These are phyloP conservation scores for Rheum nobile DNA, from an alignment of 148 eudicot species.

Conservation along the genomic window DNA sequence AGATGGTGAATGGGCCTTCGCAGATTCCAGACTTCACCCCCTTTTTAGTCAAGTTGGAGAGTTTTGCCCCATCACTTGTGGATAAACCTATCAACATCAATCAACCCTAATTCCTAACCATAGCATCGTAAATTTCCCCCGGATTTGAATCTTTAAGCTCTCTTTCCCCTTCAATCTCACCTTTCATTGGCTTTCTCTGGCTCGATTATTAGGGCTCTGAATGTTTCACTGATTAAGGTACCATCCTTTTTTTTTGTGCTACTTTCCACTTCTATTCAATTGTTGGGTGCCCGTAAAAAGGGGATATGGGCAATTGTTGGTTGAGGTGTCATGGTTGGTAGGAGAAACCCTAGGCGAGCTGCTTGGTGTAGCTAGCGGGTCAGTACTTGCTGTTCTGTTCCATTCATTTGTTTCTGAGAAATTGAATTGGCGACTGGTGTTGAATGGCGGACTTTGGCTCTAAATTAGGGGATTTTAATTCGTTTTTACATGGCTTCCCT, in stretches of 20 bases:
- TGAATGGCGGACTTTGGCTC: neutral
- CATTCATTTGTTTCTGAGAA: neutral
- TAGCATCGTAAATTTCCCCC: neutral
- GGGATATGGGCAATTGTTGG: neutral
- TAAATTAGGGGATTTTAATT: neutral
- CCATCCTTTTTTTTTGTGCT: neutral
- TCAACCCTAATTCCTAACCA: constrained; percentile 4
- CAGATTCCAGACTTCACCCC: neutral
- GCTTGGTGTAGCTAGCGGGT: neutral
- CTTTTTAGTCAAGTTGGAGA: neutral
- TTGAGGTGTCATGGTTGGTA: neutral
- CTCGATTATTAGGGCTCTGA: neutral
- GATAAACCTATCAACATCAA: constrained; percentile 5
- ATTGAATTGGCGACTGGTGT: neutral
- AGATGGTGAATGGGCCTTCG: constrained; percentile 5
- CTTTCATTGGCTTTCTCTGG: neutral
- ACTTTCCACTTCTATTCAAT: neutral
- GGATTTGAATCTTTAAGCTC: constrained; percentile 2
- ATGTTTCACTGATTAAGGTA: neutral
- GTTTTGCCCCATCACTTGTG: constrained; percentile 7
- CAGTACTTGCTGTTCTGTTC: neutral
- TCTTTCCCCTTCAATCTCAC: neutral
- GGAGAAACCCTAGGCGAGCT: neutral
- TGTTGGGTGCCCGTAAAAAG: neutral
- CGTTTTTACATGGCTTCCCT: neutral